Evolutionary conservation across 78 protist genomes (phyloP).

Genomic region (Paulinella micropora): DNA sequence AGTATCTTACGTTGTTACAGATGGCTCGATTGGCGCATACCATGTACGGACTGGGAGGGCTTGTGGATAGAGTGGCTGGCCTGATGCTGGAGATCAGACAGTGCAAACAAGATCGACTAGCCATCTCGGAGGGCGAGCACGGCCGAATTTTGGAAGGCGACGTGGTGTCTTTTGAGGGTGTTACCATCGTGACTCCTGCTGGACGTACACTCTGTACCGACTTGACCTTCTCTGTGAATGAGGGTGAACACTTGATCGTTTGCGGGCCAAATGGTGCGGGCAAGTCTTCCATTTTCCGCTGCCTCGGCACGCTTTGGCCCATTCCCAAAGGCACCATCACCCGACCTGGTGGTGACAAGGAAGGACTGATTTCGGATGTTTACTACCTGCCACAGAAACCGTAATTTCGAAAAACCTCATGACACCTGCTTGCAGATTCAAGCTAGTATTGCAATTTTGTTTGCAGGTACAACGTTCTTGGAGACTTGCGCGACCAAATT

Average conservation of each 20-base stretch:
- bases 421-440: too few relatives aligned
- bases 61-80: too few relatives aligned
- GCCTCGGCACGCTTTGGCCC: not conserved
- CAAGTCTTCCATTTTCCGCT: not conserved
- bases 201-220: not conserved
- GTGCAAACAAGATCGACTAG: too few relatives aligned
- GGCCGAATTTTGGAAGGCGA: too few relatives aligned
- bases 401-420: too few relatives aligned
- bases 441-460: too few relatives aligned
- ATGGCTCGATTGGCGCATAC: too few relatives aligned
- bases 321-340: not conserved
- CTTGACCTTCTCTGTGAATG: not conserved
- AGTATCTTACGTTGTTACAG: too few relatives aligned
- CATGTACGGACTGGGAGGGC: too few relatives aligned
- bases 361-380: too few relatives aligned
- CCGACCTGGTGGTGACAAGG: not conserved
- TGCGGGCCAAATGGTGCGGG: not conserved
- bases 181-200: not conserved
- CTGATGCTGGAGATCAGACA: too few relatives aligned
- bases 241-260: not conserved
- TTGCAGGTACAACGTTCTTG: not conserved
- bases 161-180: not conserved
- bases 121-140: too few relatives aligned
- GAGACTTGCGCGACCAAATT: not conserved
- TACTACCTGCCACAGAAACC: not conserved